Evolutionary conservation across 148 eudicot genomes (phyloP).

Genomic region (Fallopia convolvulus): DNA sequence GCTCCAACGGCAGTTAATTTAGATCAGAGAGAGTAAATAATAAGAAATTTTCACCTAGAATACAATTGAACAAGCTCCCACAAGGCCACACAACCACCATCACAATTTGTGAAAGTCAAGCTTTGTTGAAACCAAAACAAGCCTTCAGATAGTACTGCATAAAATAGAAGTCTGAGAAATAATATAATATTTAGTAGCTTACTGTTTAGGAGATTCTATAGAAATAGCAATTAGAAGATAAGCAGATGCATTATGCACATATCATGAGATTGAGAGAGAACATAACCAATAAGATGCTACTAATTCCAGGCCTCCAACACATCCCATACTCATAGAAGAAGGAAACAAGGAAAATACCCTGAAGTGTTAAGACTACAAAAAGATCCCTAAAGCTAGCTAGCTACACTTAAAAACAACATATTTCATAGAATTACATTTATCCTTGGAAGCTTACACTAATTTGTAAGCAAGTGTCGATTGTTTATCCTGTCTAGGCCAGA

Average conservation of each 20-base stretch:
- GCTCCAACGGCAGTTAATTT: no score
- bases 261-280: background rate
- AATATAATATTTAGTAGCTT: background rate
- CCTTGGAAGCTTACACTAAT: conserved; percentile 30
- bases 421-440: conserved; percentile 60
- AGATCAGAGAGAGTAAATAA: no score
- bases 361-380: conserved; percentile 49
- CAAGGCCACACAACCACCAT: no score
- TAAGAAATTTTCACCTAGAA: no score
- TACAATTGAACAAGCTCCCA: conserved; percentile 85
- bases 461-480: conserved; percentile 27
- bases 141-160: conserved; percentile 84
- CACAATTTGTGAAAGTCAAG: conserved; percentile 76
- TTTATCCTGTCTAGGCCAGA: conserved; percentile 29
- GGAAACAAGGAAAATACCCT: conserved; percentile 48
- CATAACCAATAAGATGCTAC: conserved; percentile 60
- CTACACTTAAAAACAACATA: conserved; percentile 36
- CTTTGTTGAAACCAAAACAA: conserved; percentile 75
- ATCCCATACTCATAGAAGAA: conserved; percentile 82
- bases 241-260: background rate
- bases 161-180: background rate
- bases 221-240: background rate
- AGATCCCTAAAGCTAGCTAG: conserved; percentile 8
- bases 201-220: background rate
- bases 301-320: conserved; percentile 86